These are phyloP conservation scores for Dalbergia cultrata DNA, from an alignment of 306 rosid genomes.

Conservation along the genomic window DNA sequence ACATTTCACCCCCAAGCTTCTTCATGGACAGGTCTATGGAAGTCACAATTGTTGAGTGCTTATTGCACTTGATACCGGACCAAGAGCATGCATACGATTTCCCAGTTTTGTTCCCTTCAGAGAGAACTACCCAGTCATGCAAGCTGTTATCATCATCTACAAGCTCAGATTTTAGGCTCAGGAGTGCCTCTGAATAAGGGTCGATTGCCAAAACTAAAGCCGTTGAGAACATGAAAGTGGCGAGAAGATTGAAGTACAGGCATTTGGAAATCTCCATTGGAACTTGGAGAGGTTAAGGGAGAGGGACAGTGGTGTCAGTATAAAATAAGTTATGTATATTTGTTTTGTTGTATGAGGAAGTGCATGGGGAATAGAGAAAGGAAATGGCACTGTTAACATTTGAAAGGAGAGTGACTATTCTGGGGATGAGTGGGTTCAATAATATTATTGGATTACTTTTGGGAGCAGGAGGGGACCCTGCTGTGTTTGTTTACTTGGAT, in stretches of 20 bases:
- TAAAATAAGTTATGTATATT: slow-evolving; percentile 46
- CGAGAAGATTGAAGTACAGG: slow-evolving; percentile 56
- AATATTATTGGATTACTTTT: slow-evolving; percentile 66
- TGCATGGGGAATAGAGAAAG: slow-evolving; percentile 95
- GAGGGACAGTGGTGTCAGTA: slow-evolving; percentile 55
- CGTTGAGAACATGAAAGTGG: slow-evolving; percentile 50
- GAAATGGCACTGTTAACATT: slow-evolving; percentile 43
- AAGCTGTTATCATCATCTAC: slow-evolving; percentile 60
- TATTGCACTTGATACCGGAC: slow-evolving; percentile 80
- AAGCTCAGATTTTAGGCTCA: slow-evolving; percentile 80
- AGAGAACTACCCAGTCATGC: slow-evolving; percentile 70
- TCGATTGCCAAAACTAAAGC: slow-evolving; percentile 58
- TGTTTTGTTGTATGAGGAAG: slow-evolving; percentile 52
- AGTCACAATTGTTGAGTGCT: slow-evolving; percentile 61
- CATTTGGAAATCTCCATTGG: slow-evolving; percentile 78
- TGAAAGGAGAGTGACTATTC: slow-evolving; percentile 48
- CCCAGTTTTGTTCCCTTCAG: slow-evolving; percentile 53
- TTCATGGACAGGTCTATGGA: slow-evolving; percentile 81
- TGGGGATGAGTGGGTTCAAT: slow-evolving; percentile 57
- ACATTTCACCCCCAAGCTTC: slow-evolving; percentile 66
- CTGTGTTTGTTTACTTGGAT: slow-evolving; percentile 57
- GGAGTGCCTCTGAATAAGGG: slow-evolving; percentile 77
- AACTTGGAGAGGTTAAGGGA: slow-evolving; percentile 57
- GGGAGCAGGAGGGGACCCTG: slow-evolving; percentile 67
- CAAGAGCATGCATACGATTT: slow-evolving; percentile 82